Conservation (phyloP, 116 monocot species). For the Thalassia testudinum region DNA sequence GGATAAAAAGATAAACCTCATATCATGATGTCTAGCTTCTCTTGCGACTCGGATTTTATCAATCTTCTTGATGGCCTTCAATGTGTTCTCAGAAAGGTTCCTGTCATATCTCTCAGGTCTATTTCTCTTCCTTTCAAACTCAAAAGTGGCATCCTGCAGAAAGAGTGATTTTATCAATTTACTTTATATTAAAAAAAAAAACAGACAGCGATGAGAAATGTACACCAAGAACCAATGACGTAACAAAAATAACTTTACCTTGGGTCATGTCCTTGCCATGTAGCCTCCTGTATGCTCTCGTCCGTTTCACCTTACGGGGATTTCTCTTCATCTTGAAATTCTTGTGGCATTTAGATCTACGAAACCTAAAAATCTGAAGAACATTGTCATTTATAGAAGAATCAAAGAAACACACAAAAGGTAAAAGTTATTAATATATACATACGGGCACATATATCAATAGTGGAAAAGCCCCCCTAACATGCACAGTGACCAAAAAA, state of each 20-base stretch:
- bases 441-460: too few species aligned
- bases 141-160: conserved; percentile 60
- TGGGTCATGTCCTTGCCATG: conserved; percentile 94
- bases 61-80: conserved; percentile 73
- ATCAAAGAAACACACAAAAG: too few species aligned
- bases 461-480: too few species aligned
- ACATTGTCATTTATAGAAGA: too few species aligned
- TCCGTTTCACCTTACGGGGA: conserved; percentile 91
- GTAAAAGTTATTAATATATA: too few species aligned
- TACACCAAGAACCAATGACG: too few species aligned
- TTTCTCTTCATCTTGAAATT: conserved; percentile 98
- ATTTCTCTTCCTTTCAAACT: conserved; percentile 87
- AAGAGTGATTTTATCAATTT: background rate
- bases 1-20: conserved; percentile 21
- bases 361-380: conserved; percentile 71
- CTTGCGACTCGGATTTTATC: conserved; percentile 47
- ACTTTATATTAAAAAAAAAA: too few species aligned
- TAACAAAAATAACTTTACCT: conserved; percentile 7
- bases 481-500: too few species aligned
- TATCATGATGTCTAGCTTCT: conserved; percentile 38
- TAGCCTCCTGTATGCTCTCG: conserved; percentile 67
- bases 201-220: background rate
- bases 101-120: conserved; percentile 76
- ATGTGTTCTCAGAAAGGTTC: conserved; percentile 38
- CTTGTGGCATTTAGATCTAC: conserved; percentile 88